Conservation (phyloP, 176 grass and related monocot species). For the Leersia perrieri region DNA sequence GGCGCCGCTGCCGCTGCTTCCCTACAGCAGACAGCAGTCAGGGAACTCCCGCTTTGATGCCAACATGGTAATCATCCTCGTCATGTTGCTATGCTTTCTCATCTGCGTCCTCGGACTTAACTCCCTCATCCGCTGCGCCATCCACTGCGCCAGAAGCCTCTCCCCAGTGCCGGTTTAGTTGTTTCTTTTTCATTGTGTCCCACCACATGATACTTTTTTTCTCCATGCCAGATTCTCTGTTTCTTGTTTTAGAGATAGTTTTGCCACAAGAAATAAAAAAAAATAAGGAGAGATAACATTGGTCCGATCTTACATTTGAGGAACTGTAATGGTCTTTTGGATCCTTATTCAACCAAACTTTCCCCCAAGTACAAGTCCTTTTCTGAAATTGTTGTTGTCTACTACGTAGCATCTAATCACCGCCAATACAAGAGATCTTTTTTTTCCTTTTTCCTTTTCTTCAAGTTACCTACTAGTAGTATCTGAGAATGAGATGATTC, state of each 20-base stretch:
- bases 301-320: neutral
- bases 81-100: slow-evolving; percentile 62
- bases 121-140: slow-evolving; percentile 55
- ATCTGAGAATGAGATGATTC: neutral
- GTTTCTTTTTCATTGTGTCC: neutral
- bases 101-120: slow-evolving; percentile 58
- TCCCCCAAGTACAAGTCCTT: neutral
- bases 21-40: neutral
- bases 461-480: neutral
- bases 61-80: slow-evolving; percentile 76
- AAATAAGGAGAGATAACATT: neutral
- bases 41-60: slow-evolving; percentile 39
- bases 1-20: neutral
- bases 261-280: neutral
- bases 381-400: neutral
- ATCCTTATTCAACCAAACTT: neutral
- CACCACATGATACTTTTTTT: neutral
- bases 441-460: neutral
- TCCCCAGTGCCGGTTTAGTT: neutral
- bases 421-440: neutral
- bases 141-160: slow-evolving; percentile 44
- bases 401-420: neutral
- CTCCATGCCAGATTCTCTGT: neutral
- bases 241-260: neutral
- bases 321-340: neutral